These are phyloP conservation scores for Hanseniaspora taiwanica DNA, from an alignment of 805 yeast genomes.

Conservation along the genomic window DNA sequence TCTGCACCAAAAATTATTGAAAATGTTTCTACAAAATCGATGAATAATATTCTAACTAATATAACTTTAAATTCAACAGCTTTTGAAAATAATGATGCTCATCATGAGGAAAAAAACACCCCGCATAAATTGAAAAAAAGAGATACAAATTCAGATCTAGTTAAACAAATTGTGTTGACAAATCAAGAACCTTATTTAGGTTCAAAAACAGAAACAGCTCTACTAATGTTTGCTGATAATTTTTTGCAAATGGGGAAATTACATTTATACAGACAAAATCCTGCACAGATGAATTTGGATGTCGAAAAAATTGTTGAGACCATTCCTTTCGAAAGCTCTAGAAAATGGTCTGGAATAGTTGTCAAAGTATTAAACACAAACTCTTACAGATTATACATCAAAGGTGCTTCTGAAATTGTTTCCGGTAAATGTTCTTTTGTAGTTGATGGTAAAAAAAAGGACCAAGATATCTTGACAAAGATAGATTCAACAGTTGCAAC, in stretches of 20 bases:
- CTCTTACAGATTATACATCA: conserved; percentile 49
- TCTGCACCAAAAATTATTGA: not conserved
- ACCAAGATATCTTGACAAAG: no score
- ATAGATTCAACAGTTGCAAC: not conserved
- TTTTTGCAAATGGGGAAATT: conserved; percentile 38
- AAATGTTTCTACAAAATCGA: conserved; percentile 10
- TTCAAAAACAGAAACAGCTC: conserved; percentile 88
- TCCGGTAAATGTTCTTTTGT: conserved; percentile 19
- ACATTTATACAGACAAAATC: conserved; percentile 30
- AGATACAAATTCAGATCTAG: conserved; percentile 10
- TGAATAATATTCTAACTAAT: conserved; percentile 33
- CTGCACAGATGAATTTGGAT: conserved; percentile 14
- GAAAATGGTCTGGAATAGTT: conserved; percentile 87
- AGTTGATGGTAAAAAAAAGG: conserved; percentile 2
- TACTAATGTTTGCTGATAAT: conserved; percentile 53
- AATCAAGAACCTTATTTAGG: conserved; percentile 61
- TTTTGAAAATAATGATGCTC: conserved; percentile 49
- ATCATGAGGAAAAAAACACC: not conserved
- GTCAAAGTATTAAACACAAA: conserved; percentile 27
- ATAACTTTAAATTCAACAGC: conserved; percentile 78
- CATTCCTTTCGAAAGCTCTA: conserved; percentile 81
- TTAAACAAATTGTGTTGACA: conserved; percentile 8
- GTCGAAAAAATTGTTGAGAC: conserved; percentile 42
- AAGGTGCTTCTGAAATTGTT: conserved; percentile 93
- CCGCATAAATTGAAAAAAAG: conserved; percentile 4